These are phyloP conservation scores for Daucus carota DNA, from an alignment of 129 eudicot genomes.

Conservation along the genomic window DNA sequence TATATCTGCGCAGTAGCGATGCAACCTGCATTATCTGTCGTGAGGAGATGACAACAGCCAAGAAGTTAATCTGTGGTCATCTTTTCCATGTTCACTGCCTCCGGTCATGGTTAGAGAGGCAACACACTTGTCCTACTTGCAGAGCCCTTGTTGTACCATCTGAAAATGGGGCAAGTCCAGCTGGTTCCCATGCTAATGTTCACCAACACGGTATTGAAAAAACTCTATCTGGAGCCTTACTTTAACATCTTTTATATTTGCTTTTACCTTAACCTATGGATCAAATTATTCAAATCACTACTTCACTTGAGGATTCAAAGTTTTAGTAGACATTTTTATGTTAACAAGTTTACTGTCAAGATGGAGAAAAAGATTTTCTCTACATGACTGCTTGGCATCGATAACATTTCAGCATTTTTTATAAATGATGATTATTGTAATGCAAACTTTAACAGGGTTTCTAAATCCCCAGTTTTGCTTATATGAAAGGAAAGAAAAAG, in stretches of 20 bases:
- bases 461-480: background rate
- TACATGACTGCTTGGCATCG: background rate
- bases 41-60: constrained; percentile 96
- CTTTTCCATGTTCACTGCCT: constrained; percentile 98
- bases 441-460: background rate
- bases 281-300: background rate
- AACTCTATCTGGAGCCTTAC: background rate
- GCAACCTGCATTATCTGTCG: constrained; percentile 98
- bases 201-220: constrained; percentile 60
- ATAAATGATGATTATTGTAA: background rate
- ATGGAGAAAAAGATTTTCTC: background rate
- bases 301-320: background rate
- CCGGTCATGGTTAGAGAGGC: constrained; percentile 96
- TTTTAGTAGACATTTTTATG: background rate
- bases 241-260: background rate
- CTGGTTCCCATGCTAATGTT: constrained; percentile 47
- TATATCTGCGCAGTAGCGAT: constrained; percentile 59
- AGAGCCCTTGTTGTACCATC: constrained; percentile 91
- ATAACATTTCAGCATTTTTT: background rate
- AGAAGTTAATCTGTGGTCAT: constrained; percentile 88
- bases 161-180: constrained; percentile 55
- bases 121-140: constrained; percentile 95
- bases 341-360: background rate
- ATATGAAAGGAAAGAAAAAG: background rate
- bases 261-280: background rate